Evolutionary conservation across 768 basidiomycete species (phyloP).

Genomic region (Tulasnella sp.): DNA sequence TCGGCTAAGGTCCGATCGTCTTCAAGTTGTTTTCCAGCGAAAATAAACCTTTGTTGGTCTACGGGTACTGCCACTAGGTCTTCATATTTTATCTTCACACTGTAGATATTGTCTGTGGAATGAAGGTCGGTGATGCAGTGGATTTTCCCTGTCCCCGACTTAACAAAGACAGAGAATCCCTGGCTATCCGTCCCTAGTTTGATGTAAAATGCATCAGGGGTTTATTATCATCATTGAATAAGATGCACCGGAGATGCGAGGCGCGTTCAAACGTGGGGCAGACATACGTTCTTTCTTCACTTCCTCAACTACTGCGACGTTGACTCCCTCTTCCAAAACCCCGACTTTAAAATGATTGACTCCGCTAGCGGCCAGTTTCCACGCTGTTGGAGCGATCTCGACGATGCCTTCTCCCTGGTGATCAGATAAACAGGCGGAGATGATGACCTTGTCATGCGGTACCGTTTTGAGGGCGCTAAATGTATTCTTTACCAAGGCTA

Average conservation of each 20-base stretch:
- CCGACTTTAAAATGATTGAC: neutral
- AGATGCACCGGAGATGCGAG: neutral
- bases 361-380: neutral
- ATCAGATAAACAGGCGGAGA: neutral
- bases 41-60: too few relatives aligned
- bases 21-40: too few relatives aligned
- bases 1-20: too few relatives aligned
- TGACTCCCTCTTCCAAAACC: constrained; percentile 37
- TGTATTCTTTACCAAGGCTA: neutral
- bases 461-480: neutral
- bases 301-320: neutral
- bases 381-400: neutral
- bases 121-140: too few relatives aligned
- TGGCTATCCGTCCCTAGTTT: too few relatives aligned
- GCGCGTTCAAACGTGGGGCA: neutral
- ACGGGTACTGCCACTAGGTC: too few relatives aligned
- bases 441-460: neutral
- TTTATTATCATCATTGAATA: neutral
- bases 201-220: neutral
- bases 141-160: too few relatives aligned
- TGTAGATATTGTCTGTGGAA: too few relatives aligned
- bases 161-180: too few relatives aligned
- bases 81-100: too few relatives aligned
- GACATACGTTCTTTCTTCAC: neutral
- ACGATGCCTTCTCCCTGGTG: neutral